phyloP scores from a whole-genome alignment of 495 filamentous ascomycete genomes.

The Xylaria palmicola region DNA sequence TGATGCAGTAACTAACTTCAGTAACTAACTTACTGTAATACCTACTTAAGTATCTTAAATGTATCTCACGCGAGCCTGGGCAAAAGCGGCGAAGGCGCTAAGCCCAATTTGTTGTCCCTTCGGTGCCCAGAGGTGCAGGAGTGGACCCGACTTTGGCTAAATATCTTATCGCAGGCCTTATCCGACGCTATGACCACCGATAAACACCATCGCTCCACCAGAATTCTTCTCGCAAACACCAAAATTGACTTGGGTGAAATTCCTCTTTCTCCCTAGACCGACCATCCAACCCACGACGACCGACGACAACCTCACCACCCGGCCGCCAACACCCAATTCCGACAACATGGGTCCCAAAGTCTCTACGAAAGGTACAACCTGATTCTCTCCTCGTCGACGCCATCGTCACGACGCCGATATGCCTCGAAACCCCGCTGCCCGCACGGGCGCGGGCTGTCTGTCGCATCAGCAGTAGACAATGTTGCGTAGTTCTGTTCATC shows the following conservation, averaged over 20 bases:
- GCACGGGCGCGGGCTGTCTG: slow-evolving; percentile 33
- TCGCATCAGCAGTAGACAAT: slow-evolving; percentile 59
- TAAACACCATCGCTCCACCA: slow-evolving; percentile 11
- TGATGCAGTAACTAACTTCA: no score
- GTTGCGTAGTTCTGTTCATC: slow-evolving; percentile 54
- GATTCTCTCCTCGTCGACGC: slow-evolving; percentile 26
- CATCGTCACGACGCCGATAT: slow-evolving; percentile 17
- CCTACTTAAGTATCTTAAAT: no score
- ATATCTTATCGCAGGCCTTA: slow-evolving; percentile 9
- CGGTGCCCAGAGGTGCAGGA: no score
- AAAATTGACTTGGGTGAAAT: slow-evolving; percentile 14
- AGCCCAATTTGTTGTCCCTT: no score
- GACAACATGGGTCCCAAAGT: slow-evolving; percentile 72
- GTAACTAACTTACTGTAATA: no score
- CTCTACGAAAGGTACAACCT: slow-evolving; percentile 63
- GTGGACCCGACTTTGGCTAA: no score
- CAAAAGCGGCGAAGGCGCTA: neutral
- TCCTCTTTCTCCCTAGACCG: slow-evolving; percentile 3
- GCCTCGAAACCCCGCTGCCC: slow-evolving; percentile 14
- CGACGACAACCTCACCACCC: slow-evolving; percentile 22
- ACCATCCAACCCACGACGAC: slow-evolving; percentile 16
- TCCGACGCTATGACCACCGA: slow-evolving; percentile 12
- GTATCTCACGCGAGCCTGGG: no score
- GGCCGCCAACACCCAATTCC: slow-evolving; percentile 33
- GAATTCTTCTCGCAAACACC: slow-evolving; percentile 8